Evolutionary conservation across 129 eudicot genomes (phyloP).

Genomic region (Rutidosis leptorrhynchoides): DNA sequence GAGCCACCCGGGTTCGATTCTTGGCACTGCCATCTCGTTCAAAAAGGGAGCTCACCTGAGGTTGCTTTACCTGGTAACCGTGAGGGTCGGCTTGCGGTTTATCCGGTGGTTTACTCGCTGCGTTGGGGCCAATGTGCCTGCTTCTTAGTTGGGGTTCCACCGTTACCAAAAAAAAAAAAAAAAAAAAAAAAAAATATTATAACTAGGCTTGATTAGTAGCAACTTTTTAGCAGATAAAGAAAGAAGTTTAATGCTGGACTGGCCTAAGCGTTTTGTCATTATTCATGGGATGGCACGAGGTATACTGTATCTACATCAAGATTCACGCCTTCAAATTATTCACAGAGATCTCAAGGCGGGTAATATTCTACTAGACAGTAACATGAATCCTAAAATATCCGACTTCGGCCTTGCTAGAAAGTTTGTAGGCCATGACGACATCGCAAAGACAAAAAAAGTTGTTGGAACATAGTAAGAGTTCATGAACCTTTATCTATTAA

Average conservation of each 20-base stretch:
- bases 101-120: too few relatives aligned
- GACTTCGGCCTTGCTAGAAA: conserved; percentile 31
- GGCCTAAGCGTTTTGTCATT: conserved; percentile 15
- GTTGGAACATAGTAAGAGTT: conserved; percentile 34
- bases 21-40: too few relatives aligned
- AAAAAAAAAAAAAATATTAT: too few relatives aligned
- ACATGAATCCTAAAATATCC: conserved; percentile 33
- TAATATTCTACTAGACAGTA: conserved; percentile 11
- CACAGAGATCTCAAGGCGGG: conserved; percentile 29
- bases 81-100: too few relatives aligned
- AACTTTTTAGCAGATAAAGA: conserved; percentile 7
- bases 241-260: background rate
- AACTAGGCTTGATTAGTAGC: background rate
- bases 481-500: background rate
- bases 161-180: too few relatives aligned
- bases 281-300: conserved; percentile 28
- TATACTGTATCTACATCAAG: conserved; percentile 32
- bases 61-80: too few relatives aligned
- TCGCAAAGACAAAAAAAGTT: conserved; percentile 25
- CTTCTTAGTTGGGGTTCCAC: too few relatives aligned
- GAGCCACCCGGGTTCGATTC: too few relatives aligned
- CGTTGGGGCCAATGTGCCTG: too few relatives aligned
- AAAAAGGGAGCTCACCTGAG: too few relatives aligned
- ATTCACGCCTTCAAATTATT: conserved; percentile 23
- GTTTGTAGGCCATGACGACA: conserved; percentile 22